A percentile compares a stretch with the other conserved stretches of the same genome.
Conservation (phyloP, 768 basidiomycete species). For the Lentinula detonsa region DNA sequence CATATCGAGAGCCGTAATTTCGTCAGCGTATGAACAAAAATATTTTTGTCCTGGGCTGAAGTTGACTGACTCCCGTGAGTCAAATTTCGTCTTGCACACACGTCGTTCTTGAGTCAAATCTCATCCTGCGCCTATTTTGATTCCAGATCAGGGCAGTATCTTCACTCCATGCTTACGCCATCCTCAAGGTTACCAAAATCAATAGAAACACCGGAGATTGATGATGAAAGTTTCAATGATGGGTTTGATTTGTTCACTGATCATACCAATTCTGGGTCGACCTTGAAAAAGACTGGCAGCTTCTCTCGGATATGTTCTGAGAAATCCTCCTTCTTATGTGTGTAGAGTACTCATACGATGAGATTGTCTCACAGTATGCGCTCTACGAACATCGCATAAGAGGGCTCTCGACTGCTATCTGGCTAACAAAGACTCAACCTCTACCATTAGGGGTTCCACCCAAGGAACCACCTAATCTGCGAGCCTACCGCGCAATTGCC, state of each 20-base stretch:
- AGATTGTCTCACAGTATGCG: neutral
- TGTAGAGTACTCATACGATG: neutral
- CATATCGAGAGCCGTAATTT: neutral
- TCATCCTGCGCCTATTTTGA: neutral
- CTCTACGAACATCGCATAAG: slow-evolving; percentile 2
- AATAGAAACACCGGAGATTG: neutral
- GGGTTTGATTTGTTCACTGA: neutral
- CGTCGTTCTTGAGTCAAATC: neutral
- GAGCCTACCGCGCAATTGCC: slow-evolving; percentile 1
- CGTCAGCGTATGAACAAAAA: neutral
- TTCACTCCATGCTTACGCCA: neutral
- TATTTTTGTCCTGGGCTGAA: neutral
- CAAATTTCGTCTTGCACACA: too few relatives aligned
- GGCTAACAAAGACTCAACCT: neutral
- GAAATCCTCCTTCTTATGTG: neutral
- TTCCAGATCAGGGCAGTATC: neutral
- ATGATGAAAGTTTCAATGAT: neutral
- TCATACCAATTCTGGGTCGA: neutral
- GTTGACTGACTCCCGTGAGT: neutral
- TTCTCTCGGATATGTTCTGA: neutral
- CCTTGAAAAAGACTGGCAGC: neutral
- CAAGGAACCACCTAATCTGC: neutral
- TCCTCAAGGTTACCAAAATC: neutral
- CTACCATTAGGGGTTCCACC: neutral
- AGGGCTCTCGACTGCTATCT: slow-evolving; percentile 4